A percentile compares a stretch with the other conserved stretches of the same genome.
These are phyloP conservation scores for Cyberlindnera petersonii DNA, from an alignment of 805 yeast species.

Conservation along the genomic window DNA sequence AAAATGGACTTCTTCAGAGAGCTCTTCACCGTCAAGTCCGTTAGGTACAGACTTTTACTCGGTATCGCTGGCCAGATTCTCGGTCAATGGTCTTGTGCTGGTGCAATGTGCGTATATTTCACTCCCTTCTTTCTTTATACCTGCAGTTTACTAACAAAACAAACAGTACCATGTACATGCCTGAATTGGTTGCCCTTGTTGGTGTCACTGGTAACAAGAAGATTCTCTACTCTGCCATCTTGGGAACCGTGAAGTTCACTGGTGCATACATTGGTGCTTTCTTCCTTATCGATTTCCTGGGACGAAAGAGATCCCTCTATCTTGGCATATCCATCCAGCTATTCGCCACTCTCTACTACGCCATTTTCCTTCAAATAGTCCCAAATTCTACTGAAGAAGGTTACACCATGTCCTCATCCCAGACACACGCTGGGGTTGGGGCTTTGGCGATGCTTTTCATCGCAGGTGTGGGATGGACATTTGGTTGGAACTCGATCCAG, in stretches of 20 bases:
- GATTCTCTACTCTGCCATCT: conserved; percentile 45
- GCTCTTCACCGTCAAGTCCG: conserved; percentile 35
- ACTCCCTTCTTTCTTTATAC: no score
- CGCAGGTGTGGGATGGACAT: conserved; percentile 54
- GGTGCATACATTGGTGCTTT: conserved; percentile 49
- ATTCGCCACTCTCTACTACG: conserved; percentile 41
- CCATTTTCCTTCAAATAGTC: conserved; percentile 42
- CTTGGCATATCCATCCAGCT: conserved; percentile 45
- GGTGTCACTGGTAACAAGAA: conserved; percentile 41
- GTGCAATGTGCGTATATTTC: no score
- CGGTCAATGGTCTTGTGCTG: conserved; percentile 60
- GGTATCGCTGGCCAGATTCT: conserved; percentile 43
- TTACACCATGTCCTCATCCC: conserved; percentile 30
- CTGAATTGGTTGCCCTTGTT: conserved; percentile 45
- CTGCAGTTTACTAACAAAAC: no score
- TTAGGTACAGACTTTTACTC: conserved; percentile 43
- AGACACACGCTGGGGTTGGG: conserved; percentile 38
- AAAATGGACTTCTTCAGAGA: conserved; percentile 31
- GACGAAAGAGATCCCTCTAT: conserved; percentile 48
- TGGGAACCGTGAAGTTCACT: conserved; percentile 50
- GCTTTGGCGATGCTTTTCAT: conserved; percentile 49
- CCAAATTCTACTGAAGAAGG: conserved; percentile 39
- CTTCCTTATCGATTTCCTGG: conserved; percentile 50
- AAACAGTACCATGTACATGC: conserved; percentile 55
- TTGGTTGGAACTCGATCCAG: conserved; percentile 56